Base-by-base conservation (phyloP, 73 alveolate species). In the Paramecium primaurelia region DNA sequence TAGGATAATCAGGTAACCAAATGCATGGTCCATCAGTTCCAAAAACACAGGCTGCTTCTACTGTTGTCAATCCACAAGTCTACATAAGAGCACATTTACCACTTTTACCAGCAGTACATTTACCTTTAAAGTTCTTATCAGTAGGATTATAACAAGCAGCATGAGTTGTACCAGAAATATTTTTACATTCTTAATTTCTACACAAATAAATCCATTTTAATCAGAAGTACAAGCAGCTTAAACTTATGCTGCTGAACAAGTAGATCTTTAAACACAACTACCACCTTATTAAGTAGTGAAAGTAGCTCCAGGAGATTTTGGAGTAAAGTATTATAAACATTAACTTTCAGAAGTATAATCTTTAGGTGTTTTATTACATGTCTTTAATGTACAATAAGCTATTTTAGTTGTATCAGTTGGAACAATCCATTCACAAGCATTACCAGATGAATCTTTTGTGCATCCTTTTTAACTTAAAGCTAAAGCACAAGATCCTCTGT, bases 11-110 rank as follows among this genome's bases (percentile, higher is more conserved):
- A 0, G 44, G 36, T 11, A 77, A 26, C 90, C 90, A 77, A 20
- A 77, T 20, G 42, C 90, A 77, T 42, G 90, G 75, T 42, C 71
- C 71, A 42, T 77, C 40, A 16, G 90, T 14, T 16, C 90, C 90
- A 2, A 0, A 0, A 20, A 77, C 34, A 77, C 90, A 77, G 42
- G 90, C 90, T 11, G 90, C 90, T 42, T 34, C 28, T 0, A 36
- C 49, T 8, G 49, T 71, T 2, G 49, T 32, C 16, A 11, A 26
- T 7, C 11, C 25, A 34, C 86, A 71, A 1, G 14, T 71, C 16
- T 28, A 26, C 6, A 71, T 14, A 11, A 1, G 14, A 32, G 49
- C 49, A 71, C 86, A 71, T 71, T 71, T 71, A 3, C 58, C 86
- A 71, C 58, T 8, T 26, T 20, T 38, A 11, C 86, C 86, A 71